These are phyloP conservation scores for Vitis hybrid DNA, from an alignment of 177 flowering plant genomes.

Conservation along the genomic window DNA sequence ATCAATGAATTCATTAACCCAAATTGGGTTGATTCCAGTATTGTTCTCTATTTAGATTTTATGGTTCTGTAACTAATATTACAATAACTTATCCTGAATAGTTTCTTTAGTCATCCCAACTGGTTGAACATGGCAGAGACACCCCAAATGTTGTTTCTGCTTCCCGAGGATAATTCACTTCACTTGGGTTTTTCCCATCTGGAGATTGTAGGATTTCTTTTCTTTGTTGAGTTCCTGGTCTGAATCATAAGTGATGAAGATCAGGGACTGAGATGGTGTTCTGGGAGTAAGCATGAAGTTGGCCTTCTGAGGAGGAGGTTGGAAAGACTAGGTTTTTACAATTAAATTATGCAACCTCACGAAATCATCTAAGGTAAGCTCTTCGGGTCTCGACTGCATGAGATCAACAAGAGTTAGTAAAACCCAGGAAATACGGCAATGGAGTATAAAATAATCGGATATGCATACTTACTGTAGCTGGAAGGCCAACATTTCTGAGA, in stretches of 20 bases:
- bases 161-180: background rate
- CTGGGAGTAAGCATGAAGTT: background rate
- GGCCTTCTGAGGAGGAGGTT: background rate
- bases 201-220: background rate
- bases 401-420: background rate
- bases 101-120: too few relatives aligned
- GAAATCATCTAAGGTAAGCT: constrained; percentile 83
- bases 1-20: too few relatives aligned
- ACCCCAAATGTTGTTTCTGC: background rate
- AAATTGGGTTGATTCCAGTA: too few relatives aligned
- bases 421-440: background rate
- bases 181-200: background rate
- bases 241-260: background rate
- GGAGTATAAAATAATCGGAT: background rate
- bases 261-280: background rate
- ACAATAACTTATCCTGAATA: too few relatives aligned
- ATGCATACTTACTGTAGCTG: constrained; percentile 52
- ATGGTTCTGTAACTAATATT: too few relatives aligned
- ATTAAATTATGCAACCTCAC: constrained; percentile 76
- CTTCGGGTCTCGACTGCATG: constrained; percentile 81
- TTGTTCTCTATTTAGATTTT: too few relatives aligned
- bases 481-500: constrained; percentile 51
- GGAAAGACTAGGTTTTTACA: constrained; percentile 24
- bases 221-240: background rate
- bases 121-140: background rate